Percentiles rank a stretch among this genome's conserved stretches.
Evolutionary conservation across 257 asterid species (phyloP).

Genomic region (Orobanche coerulescens): DNA sequence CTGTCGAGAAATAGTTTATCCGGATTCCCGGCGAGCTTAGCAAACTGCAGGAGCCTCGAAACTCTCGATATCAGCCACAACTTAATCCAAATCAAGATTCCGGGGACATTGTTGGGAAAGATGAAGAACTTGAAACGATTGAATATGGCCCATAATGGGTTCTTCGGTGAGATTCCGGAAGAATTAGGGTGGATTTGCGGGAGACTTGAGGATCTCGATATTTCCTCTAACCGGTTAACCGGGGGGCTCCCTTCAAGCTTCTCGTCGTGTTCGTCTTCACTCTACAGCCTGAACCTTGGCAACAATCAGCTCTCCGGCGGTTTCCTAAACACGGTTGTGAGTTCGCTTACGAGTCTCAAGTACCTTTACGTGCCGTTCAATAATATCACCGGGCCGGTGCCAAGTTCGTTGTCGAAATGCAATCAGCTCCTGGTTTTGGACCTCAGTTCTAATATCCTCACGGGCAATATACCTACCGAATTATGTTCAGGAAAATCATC

Average conservation of each 20-base stretch:
- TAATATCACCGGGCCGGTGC: conserved; percentile 64
- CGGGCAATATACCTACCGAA: conserved; percentile 61
- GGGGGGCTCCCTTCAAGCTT: conserved; percentile 66
- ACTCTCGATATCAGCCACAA: conserved; percentile 56
- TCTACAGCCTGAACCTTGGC: conserved; percentile 52
- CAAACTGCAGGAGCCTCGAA: conserved; percentile 52
- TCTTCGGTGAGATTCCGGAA: conserved; percentile 57
- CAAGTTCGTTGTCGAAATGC: conserved; percentile 48
- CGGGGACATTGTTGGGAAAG: conserved; percentile 41
- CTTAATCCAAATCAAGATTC: conserved; percentile 39
- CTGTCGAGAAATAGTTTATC: conserved; percentile 55
- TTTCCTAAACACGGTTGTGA: conserved; percentile 59
- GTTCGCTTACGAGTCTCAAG: conserved; percentile 46
- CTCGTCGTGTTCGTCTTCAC: conserved; percentile 44
- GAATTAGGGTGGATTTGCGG: conserved; percentile 50
- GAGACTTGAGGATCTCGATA: conserved; percentile 67
- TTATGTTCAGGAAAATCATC: conserved; percentile 37
- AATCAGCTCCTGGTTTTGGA: conserved; percentile 59
- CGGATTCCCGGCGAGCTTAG: conserved; percentile 44
- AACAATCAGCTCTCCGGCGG: conserved; percentile 68
- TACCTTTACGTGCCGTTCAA: conserved; percentile 52
- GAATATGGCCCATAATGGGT: conserved; percentile 43
- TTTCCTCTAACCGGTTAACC: conserved; percentile 47
- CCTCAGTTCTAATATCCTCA: conserved; percentile 63
- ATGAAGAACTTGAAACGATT: conserved; percentile 47